Percentiles rank a stretch among this genome's conserved stretches.
phyloP scores from a whole-genome alignment of 768 basidiomycete species.

The Antrodiella citrinella region DNA sequence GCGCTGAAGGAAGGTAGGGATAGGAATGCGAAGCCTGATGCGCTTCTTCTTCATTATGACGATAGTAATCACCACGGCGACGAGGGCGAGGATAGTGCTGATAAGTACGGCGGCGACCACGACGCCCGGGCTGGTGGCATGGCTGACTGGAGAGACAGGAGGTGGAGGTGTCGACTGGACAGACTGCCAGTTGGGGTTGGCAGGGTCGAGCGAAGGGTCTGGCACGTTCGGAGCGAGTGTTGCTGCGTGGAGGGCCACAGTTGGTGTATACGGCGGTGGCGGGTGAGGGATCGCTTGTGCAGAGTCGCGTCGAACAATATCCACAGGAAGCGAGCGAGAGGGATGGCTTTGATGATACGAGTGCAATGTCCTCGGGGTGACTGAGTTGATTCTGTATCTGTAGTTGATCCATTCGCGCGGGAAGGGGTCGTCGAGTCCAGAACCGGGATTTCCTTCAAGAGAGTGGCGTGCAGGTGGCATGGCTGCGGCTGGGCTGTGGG shows the following conservation, averaged over 20 bases:
- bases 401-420: not conserved
- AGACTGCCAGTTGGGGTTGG: not conserved
- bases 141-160: not conserved
- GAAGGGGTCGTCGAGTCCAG: not conserved
- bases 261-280: constrained; percentile 9
- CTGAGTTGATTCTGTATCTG: not conserved
- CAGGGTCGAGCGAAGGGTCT: not conserved
- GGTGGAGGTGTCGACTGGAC: not conserved
- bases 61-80: not conserved
- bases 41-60: not conserved
- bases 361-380: not conserved
- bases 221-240: not conserved
- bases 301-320: not conserved
- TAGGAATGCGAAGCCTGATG: not conserved
- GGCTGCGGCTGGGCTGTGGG: not conserved
- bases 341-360: not conserved
- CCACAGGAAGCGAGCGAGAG: not conserved
- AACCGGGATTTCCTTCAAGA: not conserved
- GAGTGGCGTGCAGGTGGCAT: not conserved
- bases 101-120: constrained; percentile 5
- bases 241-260: constrained; percentile 6
- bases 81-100: constrained; percentile 1
- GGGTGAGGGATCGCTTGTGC: constrained; percentile 1
- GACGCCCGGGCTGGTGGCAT: constrained; percentile 3
- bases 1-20: not conserved